A percentile compares a stretch with the other conserved stretches of the same genome.
Conservation (phyloP, 768 basidiomycete species). For the Punctularia strigosozonata region DNA sequence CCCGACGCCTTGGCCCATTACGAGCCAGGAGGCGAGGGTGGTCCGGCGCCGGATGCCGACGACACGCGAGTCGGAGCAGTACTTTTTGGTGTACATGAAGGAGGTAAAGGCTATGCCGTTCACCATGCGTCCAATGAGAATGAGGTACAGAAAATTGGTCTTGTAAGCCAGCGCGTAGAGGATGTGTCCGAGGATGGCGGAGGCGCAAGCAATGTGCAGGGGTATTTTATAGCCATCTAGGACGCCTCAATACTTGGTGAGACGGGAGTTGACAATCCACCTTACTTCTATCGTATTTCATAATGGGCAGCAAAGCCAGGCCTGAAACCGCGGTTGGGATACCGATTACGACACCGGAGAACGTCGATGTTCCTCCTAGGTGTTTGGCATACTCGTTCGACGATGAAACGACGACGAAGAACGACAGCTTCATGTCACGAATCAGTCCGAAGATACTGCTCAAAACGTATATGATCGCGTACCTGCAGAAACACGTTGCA, state of each 20-base stretch:
- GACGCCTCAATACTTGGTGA: background rate
- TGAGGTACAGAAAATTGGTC: slow-evolving; percentile 50
- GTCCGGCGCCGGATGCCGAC: slow-evolving; percentile 54
- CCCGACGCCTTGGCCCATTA: slow-evolving; percentile 50
- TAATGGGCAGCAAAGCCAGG: slow-evolving; percentile 42
- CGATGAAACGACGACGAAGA: slow-evolving; percentile 61
- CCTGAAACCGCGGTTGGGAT: slow-evolving; percentile 57
- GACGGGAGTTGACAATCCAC: background rate
- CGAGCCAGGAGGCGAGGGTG: slow-evolving; percentile 49
- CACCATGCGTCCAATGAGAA: slow-evolving; percentile 60
- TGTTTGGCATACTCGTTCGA: slow-evolving; percentile 49
- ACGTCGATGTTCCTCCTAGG: slow-evolving; percentile 57
- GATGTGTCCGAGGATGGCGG: slow-evolving; percentile 43
- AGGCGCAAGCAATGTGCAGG: slow-evolving; percentile 40
- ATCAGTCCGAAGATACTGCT: background rate
- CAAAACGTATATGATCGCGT: slow-evolving; percentile 1
- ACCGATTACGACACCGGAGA: slow-evolving; percentile 57
- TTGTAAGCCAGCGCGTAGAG: slow-evolving; percentile 52
- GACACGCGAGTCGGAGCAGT: slow-evolving; percentile 57
- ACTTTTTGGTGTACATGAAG: slow-evolving; percentile 60
- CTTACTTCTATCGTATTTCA: slow-evolving; percentile 43
- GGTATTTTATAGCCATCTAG: slow-evolving; percentile 44
- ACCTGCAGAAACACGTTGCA: slow-evolving; percentile 37
- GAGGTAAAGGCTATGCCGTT: slow-evolving; percentile 47
- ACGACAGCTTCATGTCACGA: slow-evolving; percentile 40